phyloP scores from a whole-genome alignment of 345 rosid genomes.

The Salix koriyanagi region DNA sequence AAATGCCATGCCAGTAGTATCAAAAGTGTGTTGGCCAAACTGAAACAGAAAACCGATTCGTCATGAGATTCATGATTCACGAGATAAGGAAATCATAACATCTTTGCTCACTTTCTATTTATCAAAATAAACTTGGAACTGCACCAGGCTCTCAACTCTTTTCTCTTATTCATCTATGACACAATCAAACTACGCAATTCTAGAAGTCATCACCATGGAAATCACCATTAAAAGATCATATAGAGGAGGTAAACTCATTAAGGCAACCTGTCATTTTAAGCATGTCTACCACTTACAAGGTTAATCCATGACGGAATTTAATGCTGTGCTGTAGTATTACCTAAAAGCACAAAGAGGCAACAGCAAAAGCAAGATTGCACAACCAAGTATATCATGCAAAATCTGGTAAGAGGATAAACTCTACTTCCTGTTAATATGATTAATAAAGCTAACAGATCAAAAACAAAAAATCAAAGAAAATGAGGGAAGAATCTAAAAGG shows the following conservation, averaged over 20 bases:
- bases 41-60: conserved; percentile 24
- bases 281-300: not conserved
- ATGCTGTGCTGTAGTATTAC: not conserved
- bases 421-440: not conserved
- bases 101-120: not conserved
- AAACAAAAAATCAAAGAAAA: not conserved
- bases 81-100: not conserved
- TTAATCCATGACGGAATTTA: not conserved
- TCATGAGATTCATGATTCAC: not conserved
- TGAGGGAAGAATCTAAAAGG: not conserved
- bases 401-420: not conserved
- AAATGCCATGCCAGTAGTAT: conserved; percentile 49
- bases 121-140: not conserved
- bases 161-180: not conserved
- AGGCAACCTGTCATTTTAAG: not conserved
- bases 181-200: conserved; percentile 3
- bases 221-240: not conserved
- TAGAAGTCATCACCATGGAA: not conserved
- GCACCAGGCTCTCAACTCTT: not conserved
- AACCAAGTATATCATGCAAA: not conserved
- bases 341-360: not conserved
- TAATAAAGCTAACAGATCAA: not conserved
- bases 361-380: not conserved
- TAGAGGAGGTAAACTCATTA: not conserved
- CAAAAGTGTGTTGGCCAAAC: conserved; percentile 69